A percentile compares a stretch with the other conserved stretches of the same genome.
Evolutionary conservation across 192 early-diverging fungal species (phyloP).

Genomic region (Backusella sp.): DNA sequence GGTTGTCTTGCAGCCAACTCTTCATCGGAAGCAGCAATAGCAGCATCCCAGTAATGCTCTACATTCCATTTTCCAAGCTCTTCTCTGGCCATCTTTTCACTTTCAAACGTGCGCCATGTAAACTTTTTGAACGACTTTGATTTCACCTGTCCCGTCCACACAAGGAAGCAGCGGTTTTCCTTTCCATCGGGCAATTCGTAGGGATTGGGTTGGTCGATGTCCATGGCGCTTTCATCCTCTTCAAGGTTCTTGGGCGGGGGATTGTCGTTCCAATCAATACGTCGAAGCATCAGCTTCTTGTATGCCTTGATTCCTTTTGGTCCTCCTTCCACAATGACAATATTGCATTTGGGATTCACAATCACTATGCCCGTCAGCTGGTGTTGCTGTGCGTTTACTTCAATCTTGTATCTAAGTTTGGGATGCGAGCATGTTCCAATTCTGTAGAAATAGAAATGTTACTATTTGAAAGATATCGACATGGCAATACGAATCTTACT

Average conservation of each 20-base stretch:
- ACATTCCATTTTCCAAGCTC: conserved; percentile 67
- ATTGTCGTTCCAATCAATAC: conserved; percentile 88
- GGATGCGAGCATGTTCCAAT: conserved; percentile 76
- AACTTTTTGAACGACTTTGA: conserved; percentile 80
- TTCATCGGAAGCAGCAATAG: conserved; percentile 47
- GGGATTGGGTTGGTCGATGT: conserved; percentile 41
- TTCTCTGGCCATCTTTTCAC: conserved; percentile 71
- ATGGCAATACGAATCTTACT: conserved; percentile 39
- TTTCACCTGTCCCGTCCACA: conserved; percentile 93
- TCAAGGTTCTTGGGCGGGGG: conserved; percentile 40
- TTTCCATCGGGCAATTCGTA: conserved; percentile 41
- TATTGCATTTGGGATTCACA: conserved; percentile 65
- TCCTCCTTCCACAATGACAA: conserved; percentile 94
- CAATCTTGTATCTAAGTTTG: conserved; percentile 89
- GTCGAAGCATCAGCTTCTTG: conserved; percentile 94
- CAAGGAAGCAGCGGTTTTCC: conserved; percentile 82
- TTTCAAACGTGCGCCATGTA: conserved; percentile 64
- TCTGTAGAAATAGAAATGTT: conserved; percentile 31
- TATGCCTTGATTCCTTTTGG: conserved; percentile 86
- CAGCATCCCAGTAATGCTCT: conserved; percentile 90
- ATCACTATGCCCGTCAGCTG: conserved; percentile 82
- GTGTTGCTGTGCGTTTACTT: conserved; percentile 84
- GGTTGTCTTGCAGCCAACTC: conserved; percentile 42
- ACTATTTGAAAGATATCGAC: no score
- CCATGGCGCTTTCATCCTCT: conserved; percentile 32